Conservation (phyloP, 176 grass and related monocot genomes). For the Raddia guianensis region DNA sequence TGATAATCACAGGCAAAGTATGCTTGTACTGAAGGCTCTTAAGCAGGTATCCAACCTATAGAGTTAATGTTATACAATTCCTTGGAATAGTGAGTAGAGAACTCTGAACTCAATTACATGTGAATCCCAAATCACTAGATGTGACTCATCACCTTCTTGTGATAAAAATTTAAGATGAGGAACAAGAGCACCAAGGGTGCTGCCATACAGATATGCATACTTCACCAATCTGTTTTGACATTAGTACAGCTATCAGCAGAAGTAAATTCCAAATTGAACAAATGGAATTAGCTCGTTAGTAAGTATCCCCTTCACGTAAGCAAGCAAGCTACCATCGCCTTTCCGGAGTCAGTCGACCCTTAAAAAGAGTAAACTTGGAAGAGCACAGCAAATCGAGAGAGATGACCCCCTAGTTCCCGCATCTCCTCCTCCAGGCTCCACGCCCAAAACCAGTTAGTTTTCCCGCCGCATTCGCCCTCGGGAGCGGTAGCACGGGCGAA, state of each 20-base stretch:
- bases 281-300: not conserved
- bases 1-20: not conserved
- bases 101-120: not conserved
- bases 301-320: not conserved
- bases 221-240: not conserved
- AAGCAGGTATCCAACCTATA: not conserved
- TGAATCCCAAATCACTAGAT: not conserved
- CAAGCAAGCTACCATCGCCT: not conserved
- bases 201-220: not conserved
- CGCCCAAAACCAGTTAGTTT: not conserved
- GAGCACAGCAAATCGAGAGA: not conserved
- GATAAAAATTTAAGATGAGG: not conserved
- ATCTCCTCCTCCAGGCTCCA: not conserved
- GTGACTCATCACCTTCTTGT: not conserved
- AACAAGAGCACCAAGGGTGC: not conserved
- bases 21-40: not conserved
- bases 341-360: not conserved
- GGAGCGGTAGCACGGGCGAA: not conserved
- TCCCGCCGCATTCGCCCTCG: not conserved
- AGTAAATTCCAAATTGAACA: not conserved
- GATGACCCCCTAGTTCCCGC: conserved; percentile 19
- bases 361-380: not conserved
- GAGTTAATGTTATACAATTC: not conserved
- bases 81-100: conserved; percentile 1
- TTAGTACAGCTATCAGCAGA: not conserved